Evolutionary conservation across 176 grass and related monocot species (phyloP).

Genomic region (Oryza nivara): DNA sequence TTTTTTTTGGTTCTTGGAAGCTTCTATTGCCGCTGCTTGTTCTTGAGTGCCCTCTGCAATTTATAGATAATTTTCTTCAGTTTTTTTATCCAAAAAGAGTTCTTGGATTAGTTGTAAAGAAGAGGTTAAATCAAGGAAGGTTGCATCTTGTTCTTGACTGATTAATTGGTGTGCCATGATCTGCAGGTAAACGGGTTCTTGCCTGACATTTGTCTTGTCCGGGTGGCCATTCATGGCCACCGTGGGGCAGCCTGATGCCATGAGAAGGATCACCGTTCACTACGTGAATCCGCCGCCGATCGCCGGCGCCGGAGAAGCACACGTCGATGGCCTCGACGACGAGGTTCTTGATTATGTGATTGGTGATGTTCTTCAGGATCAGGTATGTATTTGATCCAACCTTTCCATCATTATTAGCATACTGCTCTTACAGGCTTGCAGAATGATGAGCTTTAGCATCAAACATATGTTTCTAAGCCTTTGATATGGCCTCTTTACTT

Average conservation of each 20-base stretch:
- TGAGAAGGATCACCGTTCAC: conserved; percentile 55
- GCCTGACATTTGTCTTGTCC: background rate
- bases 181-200: conserved; percentile 46
- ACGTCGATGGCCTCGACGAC: conserved; percentile 22
- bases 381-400: conserved; percentile 41
- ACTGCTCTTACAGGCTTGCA: background rate
- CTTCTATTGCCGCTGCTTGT: background rate
- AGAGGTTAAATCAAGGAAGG: background rate
- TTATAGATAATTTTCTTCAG: conserved; percentile 5
- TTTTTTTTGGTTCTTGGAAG: background rate
- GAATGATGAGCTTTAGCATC: background rate
- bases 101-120: background rate
- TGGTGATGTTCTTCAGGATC: conserved; percentile 53
- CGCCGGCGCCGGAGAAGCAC: conserved; percentile 24
- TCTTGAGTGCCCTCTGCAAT: background rate
- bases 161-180: conserved; percentile 39
- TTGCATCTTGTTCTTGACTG: conserved; percentile 17
- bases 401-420: background rate
- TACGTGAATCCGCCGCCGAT: conserved; percentile 55
- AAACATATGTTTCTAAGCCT: background rate
- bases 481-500: background rate
- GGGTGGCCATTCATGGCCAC: conserved; percentile 51
- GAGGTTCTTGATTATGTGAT: conserved; percentile 40
- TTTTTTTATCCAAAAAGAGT: background rate
- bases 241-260: conserved; percentile 50